Evolutionary conservation across 2,329 filamentous ascomycete genomes (phyloP), one percentile per base, ranked within the genome.

Genomic region (Ambrosiella xylebori): DNA sequence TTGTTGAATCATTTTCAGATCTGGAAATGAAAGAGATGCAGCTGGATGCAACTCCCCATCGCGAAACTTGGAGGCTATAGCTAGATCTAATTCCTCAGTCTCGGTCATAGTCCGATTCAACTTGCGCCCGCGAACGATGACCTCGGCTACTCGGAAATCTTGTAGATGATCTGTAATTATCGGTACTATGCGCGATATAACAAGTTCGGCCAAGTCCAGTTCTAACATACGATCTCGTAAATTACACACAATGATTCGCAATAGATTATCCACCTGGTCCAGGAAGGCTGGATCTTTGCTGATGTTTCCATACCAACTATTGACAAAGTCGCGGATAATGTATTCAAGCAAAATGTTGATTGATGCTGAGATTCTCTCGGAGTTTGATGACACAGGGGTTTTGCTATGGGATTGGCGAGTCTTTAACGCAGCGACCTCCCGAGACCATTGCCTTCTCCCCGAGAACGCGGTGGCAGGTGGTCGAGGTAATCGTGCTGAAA

Each of bases 31-130:
- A 64, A 95, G 72, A 12, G 84, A 86, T 4, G 87, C 90, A 4
- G 93, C 93, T 3, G 87, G 78, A 67, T 98, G 94, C 60, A 98
- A 74, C 62, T 85, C 88, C 35, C 91, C 91, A 68, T 94, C 85
- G 57, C 79, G 84, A 70, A 93, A 98, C 70, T 95, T 96, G 45
- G 81, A 84, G n/a, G 93, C 93, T 69, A 98, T 95, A 1, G 93
- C 93, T 63, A 95, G 75, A 69, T 97, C 90, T 65, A 98, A 74
- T 75, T 98, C 93, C 67, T 96, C 91, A 0, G 90, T 95, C 71
- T 98, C 93, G 2, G 94, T 97, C 58, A 98, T 83, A 63, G 85
- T 89, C 56, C 88, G 82, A 64, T 89, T 93, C 59, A 97, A 74
- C 69, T 95, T 88, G 67, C 83, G 86, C 11, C 94, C 94, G 57